These are phyloP conservation scores for Botrytis fragariae DNA, from an alignment of 2,329 filamentous ascomycete genomes.

Conservation along the genomic window DNA sequence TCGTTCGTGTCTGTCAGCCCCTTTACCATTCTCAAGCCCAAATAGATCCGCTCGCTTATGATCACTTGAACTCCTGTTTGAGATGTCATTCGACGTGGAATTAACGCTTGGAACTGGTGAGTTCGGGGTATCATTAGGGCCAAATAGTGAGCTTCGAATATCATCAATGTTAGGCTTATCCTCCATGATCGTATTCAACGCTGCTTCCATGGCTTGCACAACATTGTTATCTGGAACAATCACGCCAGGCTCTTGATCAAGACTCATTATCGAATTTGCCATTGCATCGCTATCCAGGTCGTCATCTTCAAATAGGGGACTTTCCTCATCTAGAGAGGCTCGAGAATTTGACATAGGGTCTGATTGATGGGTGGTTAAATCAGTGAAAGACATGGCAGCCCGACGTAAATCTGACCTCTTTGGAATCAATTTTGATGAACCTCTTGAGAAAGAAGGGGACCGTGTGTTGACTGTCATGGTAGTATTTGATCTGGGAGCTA, in stretches of 20 bases:
- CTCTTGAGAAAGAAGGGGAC: slow-evolving; percentile 46
- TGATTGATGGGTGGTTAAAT: slow-evolving; percentile 49
- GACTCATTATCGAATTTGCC: slow-evolving; percentile 70
- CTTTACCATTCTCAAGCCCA: slow-evolving; percentile 42
- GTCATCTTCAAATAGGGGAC: slow-evolving; percentile 77
- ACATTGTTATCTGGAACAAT: slow-evolving; percentile 70
- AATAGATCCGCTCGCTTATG: slow-evolving; percentile 45
- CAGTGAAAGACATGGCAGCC: slow-evolving; percentile 59
- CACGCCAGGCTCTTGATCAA: slow-evolving; percentile 67
- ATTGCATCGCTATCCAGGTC: slow-evolving; percentile 69
- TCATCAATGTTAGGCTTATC: slow-evolving; percentile 68
- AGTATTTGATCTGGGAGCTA: slow-evolving; percentile 29
- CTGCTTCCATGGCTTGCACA: slow-evolving; percentile 89
- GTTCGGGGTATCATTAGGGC: slow-evolving; percentile 45
- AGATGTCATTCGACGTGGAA: slow-evolving; percentile 57
- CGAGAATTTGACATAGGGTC: slow-evolving; percentile 46
- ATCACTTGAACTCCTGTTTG: slow-evolving; percentile 62
- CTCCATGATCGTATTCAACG: slow-evolving; percentile 88
- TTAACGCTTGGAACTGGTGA: slow-evolving; percentile 47
- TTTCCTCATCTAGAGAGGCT: slow-evolving; percentile 68
- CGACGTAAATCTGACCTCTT: slow-evolving; percentile 54
- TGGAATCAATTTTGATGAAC: slow-evolving; percentile 46
- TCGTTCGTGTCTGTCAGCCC: slow-evolving; percentile 51
- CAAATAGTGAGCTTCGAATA: slow-evolving; percentile 65
- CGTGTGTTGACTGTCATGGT: slow-evolving; percentile 42